Evolutionary conservation across 2,329 filamentous ascomycete species (phyloP).

Genomic region (Fusarium secorum): DNA sequence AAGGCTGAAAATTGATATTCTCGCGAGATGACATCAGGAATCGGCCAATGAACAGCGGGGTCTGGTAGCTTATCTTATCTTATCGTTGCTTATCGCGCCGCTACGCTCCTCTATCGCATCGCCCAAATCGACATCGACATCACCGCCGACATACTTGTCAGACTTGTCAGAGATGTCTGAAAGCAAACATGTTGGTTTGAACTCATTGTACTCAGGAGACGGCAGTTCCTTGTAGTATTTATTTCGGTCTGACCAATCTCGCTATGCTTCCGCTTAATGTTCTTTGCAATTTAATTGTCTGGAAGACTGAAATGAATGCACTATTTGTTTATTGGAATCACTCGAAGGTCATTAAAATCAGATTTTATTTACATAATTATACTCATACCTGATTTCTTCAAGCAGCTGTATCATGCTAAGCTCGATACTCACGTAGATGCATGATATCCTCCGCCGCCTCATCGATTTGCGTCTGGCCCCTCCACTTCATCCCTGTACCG

Average conservation of each 20-base stretch:
- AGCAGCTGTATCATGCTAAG: rapidly evolving
- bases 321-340: not conserved
- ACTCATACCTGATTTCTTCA: rapidly evolving
- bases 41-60: not conserved
- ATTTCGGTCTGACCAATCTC: not conserved
- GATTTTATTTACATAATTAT: not conserved
- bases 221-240: rapidly evolving
- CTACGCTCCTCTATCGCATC: not conserved
- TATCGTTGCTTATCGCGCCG: not conserved
- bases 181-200: not conserved
- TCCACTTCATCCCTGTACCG: not conserved
- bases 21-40: slow-evolving; percentile 17
- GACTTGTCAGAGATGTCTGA: not conserved
- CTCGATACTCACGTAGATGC: not conserved
- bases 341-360: rapidly evolving
- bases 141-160: rapidly evolving
- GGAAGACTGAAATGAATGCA: not conserved
- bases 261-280: no score
- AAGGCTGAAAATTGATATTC: slow-evolving; percentile 10
- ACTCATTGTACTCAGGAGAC: rapidly evolving
- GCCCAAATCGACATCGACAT: not conserved
- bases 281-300: not conserved
- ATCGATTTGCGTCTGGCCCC: not conserved
- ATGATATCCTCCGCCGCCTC: not conserved
- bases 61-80: not conserved